Base-by-base conservation (phyloP, 2,329 filamentous ascomycete genomes). In the Xylariaceae sp. region DNA sequence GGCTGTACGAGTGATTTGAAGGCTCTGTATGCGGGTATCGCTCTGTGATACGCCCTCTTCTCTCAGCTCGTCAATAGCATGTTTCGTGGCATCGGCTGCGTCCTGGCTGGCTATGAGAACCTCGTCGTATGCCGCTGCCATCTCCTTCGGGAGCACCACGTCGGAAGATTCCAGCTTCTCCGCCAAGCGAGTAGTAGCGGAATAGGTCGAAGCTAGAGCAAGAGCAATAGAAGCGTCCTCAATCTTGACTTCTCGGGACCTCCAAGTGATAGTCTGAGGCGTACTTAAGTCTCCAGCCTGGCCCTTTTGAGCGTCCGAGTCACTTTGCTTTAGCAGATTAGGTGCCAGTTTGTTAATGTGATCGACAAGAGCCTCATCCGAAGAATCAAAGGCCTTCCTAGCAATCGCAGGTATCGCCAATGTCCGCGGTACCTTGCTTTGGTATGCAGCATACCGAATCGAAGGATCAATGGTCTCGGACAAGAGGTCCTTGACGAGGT, bases 161-260 rank as follows among this genome's bases (percentile, higher is more conserved):
- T 71, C 68, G 3, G 74, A 67, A 6, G 77, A 75, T 2, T 73
- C 69, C 35, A 86, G 67, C 49, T 75, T 77, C 50, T 80, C 72
- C 1, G 76, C 70, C 29, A 87, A 67, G 7, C 71, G 74, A 16
- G 74, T 69, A 57, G 79, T 81, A 30, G 83, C 82, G 6, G 72
- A 74, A 37, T 80, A 75, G 4, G 94, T 87, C 16, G 86, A 80
- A 8, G 85, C 89, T 67, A 97, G 83, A 5, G 92, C 89, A 60
- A 92, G 83, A 1, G 92, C 91, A 64, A 97, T 96, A 43, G 91
- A 87, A 21, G 93, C 92, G 73, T 99, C 93, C 64, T 97, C 92
- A 46, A 99, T 88, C 61, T 88, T 86, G 13, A 97, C 93, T 57
- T 88, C 88, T 35, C 92, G 84, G 8, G 85, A 87, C 60, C 94